phyloP scores from a whole-genome alignment of 2,329 filamentous ascomycete species.

The Chrysosporium queenslandicum region DNA sequence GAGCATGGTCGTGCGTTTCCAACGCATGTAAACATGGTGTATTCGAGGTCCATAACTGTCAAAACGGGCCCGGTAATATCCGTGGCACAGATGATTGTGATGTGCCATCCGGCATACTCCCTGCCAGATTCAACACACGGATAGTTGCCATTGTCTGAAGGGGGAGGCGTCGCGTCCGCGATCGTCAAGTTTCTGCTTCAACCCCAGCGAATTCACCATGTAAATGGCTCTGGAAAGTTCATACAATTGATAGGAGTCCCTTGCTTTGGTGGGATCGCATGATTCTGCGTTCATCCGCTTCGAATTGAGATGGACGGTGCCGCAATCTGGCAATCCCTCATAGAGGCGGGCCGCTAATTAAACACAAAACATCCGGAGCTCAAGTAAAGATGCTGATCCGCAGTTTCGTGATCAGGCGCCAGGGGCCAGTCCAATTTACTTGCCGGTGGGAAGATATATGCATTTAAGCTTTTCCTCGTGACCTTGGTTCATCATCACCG shows the following conservation, averaged over 20 bases:
- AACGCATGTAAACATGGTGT: background rate
- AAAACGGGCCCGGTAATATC: background rate
- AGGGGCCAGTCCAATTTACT: background rate
- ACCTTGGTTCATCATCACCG: background rate
- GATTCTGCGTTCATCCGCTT: too few relatives aligned
- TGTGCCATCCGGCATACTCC: background rate
- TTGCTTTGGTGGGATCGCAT: too few relatives aligned
- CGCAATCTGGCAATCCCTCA: too few relatives aligned
- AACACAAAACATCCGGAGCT: too few relatives aligned
- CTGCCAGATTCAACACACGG: background rate
- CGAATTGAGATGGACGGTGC: too few relatives aligned
- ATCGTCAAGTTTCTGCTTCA: background rate
- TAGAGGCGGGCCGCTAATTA: too few relatives aligned
- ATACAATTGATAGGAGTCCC: too few relatives aligned
- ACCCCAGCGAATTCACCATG: too few relatives aligned
- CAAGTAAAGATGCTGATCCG: background rate
- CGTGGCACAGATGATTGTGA: background rate
- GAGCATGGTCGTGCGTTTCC: background rate
- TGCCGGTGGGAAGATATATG: background rate
- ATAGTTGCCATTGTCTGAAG: background rate
- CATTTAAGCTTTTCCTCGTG: background rate
- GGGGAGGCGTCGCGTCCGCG: background rate
- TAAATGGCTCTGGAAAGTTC: background rate
- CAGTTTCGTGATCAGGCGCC: background rate
- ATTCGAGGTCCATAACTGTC: background rate